Evolutionary conservation across 306 rosid species (phyloP).

Genomic region (Glycine soja): DNA sequence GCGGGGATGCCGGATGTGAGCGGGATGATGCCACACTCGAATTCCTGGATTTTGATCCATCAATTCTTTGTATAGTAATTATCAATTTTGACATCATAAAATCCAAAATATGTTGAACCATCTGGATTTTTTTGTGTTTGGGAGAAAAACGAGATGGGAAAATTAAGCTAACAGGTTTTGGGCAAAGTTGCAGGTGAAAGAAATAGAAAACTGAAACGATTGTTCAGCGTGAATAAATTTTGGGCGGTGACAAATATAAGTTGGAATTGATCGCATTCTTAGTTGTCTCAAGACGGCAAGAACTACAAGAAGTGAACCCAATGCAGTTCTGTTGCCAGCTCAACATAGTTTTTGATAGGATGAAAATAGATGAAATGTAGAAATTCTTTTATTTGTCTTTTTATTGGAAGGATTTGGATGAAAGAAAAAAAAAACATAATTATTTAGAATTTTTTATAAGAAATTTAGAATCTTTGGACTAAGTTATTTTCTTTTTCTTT

Average conservation of each 20-base stretch:
- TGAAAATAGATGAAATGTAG: not conserved
- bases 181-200: not conserved
- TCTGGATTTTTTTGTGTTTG: not conserved
- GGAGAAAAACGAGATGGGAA: not conserved
- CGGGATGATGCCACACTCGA: constrained; percentile 21
- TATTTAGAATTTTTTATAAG: no score
- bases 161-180: not conserved
- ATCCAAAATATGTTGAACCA: not conserved
- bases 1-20: not conserved
- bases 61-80: constrained; percentile 45
- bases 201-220: not conserved
- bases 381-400: not conserved
- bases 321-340: not conserved
- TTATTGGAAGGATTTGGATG: not conserved
- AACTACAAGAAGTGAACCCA: not conserved
- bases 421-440: no score
- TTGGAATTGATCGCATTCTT: not conserved
- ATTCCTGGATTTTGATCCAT: constrained; percentile 18
- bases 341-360: not conserved
- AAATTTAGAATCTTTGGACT: not conserved
- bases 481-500: not conserved
- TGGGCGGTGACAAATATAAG: not conserved
- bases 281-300: no score
- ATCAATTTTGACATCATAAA: constrained; percentile 31
- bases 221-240: not conserved